Percentiles rank a stretch among this genome's conserved stretches.
phyloP scores from a whole-genome alignment of 164 flowering plant genomes.

The Protea cynaroides region DNA sequence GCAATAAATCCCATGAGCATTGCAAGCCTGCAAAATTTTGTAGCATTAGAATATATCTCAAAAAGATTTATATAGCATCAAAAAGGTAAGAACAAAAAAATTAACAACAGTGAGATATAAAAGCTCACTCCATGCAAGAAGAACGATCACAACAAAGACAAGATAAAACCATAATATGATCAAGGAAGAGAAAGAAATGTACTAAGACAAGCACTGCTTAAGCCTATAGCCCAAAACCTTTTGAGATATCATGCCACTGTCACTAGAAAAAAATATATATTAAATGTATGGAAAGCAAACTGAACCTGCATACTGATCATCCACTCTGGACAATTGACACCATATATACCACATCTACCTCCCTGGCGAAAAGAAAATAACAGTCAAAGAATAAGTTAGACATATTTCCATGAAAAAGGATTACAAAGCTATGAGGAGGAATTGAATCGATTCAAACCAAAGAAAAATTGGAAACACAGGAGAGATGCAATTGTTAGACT shows the following conservation, averaged over 20 bases:
- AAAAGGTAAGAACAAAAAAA: neutral
- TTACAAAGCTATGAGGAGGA: neutral
- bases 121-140: neutral
- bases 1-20: slow-evolving; percentile 92
- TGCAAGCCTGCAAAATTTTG: slow-evolving; percentile 76
- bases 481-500: neutral
- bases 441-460: neutral
- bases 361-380: slow-evolving; percentile 40
- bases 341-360: slow-evolving; percentile 86
- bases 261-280: neutral
- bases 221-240: neutral
- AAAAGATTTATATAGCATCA: neutral
- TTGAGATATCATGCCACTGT: neutral
- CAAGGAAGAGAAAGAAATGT: neutral
- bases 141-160: neutral
- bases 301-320: slow-evolving; percentile 92
- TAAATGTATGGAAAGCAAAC: neutral
- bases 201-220: slow-evolving; percentile 2
- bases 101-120: neutral
- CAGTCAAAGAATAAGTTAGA: neutral
- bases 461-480: neutral
- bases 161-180: neutral
- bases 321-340: slow-evolving; percentile 87
- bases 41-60: neutral
- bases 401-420: neutral